Base-by-base conservation (phyloP, 371 early-diverging fungal genomes). In the Scutellospora calospora region DNA sequence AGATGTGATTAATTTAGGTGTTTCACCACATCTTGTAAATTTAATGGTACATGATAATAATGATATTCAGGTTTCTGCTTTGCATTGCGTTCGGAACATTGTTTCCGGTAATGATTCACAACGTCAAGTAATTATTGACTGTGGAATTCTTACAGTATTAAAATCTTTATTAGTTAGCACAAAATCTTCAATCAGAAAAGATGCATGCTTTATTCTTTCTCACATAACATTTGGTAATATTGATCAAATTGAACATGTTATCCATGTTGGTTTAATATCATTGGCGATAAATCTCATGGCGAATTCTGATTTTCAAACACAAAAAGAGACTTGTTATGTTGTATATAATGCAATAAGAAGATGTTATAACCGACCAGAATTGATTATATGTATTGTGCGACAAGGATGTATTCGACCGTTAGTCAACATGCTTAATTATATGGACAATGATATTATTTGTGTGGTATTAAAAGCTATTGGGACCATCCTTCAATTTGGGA, bases 251-350 rank as follows among this genome's bases (percentile, higher is more conserved):
- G 94, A 97, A 85, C 91, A 90, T 38, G 95, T 99, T 38, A 95
- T 99, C 82, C 96, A 99, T 72, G 93, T 93, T 83, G 96, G 95
- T 84, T 89, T 99, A 57, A 93, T 99, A 76, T 97, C 97, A 20
- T 93, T 97, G 18, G 90, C 99, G 54, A 91, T 99, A 74, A 90
- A 96, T 82, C 92, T 97, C 41, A 90, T 99, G 65, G 88, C 89
- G 25, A 88, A 90, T 79, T 96, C 96, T 68, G 99, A 99, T 84
- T 95, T 97, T 86, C 98, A 97, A 89, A 97, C 98, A 74, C 96
- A 97, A 87, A 98, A 96, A 90, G 99, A 99, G 87, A 99, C 99
- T 4, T 99, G 98, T 89, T 99, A 99, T 99, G 99, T 99, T 60
- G 93, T 99, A 72, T 96, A 97, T 25, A 99, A 99, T 86, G 99